Percentiles rank a stretch among this genome's conserved stretches.
Conservation (phyloP, 164 flowering plant genomes). For the Brasenia schreberi region DNA sequence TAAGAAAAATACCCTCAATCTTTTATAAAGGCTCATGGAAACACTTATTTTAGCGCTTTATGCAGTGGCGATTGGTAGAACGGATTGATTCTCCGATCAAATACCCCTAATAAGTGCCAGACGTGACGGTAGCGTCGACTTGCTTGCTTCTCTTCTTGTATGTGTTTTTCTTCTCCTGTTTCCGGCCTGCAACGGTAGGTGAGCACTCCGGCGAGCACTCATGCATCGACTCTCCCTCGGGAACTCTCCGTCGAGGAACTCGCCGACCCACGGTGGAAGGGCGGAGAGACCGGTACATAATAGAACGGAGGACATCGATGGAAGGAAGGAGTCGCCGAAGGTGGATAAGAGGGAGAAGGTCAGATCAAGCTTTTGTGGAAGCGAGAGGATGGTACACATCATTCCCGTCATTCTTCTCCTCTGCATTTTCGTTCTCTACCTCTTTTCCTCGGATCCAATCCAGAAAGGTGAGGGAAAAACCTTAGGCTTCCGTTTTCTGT, state of each 20-base stretch:
- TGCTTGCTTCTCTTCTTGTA: neutral
- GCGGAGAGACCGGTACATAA: neutral
- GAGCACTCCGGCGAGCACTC: neutral
- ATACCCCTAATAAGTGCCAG: neutral
- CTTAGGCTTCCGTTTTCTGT: neutral
- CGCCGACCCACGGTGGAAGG: neutral
- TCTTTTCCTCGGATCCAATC: slow-evolving; percentile 10
- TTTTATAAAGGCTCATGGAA: too few species aligned
- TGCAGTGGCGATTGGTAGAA: too few species aligned
- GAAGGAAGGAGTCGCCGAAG: neutral
- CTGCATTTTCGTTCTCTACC: slow-evolving; percentile 9
- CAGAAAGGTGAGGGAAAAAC: slow-evolving; percentile 2
- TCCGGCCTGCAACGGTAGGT: neutral
- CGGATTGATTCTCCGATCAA: too few species aligned
- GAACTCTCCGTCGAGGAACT: slow-evolving; percentile 6
- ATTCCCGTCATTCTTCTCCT: slow-evolving; percentile 5
- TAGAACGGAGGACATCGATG: slow-evolving; percentile 1
- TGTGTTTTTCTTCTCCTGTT: neutral
- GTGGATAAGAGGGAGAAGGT: neutral
- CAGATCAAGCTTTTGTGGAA: neutral
- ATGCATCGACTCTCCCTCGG: slow-evolving; percentile 15
- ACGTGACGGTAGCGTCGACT: neutral
- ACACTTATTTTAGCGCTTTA: too few species aligned
- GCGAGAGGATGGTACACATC: slow-evolving; percentile 5
- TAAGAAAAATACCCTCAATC: too few species aligned